phyloP scores from a whole-genome alignment of 768 basidiomycete species.

The Mycena albidolilacea region DNA sequence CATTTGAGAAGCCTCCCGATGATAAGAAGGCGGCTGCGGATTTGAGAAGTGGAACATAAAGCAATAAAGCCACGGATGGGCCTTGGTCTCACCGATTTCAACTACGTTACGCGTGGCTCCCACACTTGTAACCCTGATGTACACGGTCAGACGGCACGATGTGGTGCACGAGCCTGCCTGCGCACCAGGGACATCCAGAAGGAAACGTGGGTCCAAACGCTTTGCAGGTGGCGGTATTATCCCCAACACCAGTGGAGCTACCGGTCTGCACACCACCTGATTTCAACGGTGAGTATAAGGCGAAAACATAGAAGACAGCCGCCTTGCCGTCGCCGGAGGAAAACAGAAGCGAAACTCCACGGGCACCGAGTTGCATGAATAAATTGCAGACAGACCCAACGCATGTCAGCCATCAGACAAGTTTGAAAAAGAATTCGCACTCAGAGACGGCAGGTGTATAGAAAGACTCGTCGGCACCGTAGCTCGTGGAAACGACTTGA shows the following conservation, averaged over 20 bases:
- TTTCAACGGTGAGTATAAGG: neutral
- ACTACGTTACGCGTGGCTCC: slow-evolving; percentile 1
- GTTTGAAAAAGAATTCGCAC: neutral
- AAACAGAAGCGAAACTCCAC: slow-evolving; percentile 62
- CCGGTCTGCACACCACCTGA: slow-evolving; percentile 6
- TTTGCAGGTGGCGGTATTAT: slow-evolving; percentile 5
- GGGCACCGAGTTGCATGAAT: slow-evolving; percentile 49
- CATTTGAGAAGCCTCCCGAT: slow-evolving; percentile 10
- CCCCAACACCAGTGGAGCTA: neutral
- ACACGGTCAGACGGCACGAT: neutral
- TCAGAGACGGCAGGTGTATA: slow-evolving; percentile 8
- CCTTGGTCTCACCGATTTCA: slow-evolving; percentile 2
- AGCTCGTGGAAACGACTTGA: slow-evolving; percentile 2
- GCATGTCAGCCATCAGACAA: slow-evolving; percentile 28
- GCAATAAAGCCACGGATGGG: neutral
- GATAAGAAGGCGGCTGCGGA: slow-evolving; percentile 1
- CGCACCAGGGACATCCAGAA: slow-evolving; percentile 10
- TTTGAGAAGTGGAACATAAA: neutral
- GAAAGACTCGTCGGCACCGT: slow-evolving; percentile 8
- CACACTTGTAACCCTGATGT: slow-evolving; percentile 10
- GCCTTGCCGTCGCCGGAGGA: slow-evolving; percentile 64
- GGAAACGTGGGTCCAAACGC: slow-evolving; percentile 7
- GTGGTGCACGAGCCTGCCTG: neutral
- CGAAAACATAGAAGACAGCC: slow-evolving; percentile 1
- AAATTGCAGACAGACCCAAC: slow-evolving; percentile 20